Percentiles rank a stretch among this genome's conserved stretches.
Evolutionary conservation across 805 yeast species (phyloP).

Genomic region (Saccharomycopsis babjevae): DNA sequence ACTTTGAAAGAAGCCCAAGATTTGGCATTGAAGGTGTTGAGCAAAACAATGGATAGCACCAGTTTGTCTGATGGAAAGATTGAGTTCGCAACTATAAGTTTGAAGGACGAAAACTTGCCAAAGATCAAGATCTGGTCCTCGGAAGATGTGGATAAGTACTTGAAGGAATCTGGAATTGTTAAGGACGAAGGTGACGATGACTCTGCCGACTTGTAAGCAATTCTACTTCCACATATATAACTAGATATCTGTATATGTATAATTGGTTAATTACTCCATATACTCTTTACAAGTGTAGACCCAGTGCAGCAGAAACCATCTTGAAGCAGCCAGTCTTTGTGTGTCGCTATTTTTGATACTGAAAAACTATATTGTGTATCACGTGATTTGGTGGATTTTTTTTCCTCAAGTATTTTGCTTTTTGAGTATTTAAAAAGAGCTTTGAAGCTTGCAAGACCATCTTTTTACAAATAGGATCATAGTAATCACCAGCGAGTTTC

Average conservation of each 20-base stretch:
- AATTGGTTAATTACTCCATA: too few species aligned
- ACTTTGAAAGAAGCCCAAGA: slow-evolving; percentile 67
- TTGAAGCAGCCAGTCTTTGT: too few species aligned
- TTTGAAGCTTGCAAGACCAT: background rate
- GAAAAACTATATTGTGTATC: too few species aligned
- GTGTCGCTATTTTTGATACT: too few species aligned
- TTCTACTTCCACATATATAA: background rate
- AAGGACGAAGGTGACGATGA: slow-evolving; percentile 35
- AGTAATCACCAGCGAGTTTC: too few species aligned
- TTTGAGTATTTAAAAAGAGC: background rate
- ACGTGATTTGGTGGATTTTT: background rate
- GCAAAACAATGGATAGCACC: slow-evolving; percentile 89
- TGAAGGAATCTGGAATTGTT: slow-evolving; percentile 63
- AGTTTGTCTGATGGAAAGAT: slow-evolving; percentile 80
- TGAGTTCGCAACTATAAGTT: slow-evolving; percentile 77
- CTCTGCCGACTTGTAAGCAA: background rate
- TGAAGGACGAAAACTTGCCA: slow-evolving; percentile 40
- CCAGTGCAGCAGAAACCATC: too few species aligned
- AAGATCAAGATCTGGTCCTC: slow-evolving; percentile 73
- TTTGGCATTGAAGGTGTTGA: slow-evolving; percentile 80
- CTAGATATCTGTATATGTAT: background rate
- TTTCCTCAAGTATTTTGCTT: background rate
- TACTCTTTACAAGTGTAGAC: too few species aligned
- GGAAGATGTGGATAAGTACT: slow-evolving; percentile 59
- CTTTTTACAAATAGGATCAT: background rate